Percentiles rank a stretch among this genome's conserved stretches.
These are phyloP conservation scores for Cryptococcus floricola DNA, from an alignment of 1,284 basidiomycete species.

Conservation along the genomic window DNA sequence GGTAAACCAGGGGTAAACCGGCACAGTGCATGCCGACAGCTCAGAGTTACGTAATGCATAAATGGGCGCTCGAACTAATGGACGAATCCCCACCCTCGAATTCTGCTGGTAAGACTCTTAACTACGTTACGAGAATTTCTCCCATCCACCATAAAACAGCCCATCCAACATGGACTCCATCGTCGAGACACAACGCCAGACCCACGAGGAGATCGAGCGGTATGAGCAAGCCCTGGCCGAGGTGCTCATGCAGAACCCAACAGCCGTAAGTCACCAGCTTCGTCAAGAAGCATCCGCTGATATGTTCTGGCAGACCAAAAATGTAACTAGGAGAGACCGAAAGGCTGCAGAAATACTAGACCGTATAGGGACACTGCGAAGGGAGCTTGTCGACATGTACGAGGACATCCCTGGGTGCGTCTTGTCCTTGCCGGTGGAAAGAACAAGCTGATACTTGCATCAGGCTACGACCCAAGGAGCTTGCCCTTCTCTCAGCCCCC, in stretches of 20 bases:
- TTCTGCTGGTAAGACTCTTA: too few species aligned
- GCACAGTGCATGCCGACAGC: too few species aligned
- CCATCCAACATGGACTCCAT: slow-evolving; percentile 71
- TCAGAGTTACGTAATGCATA: too few species aligned
- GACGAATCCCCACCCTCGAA: too few species aligned
- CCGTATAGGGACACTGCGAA: slow-evolving; percentile 68
- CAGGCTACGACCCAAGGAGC: slow-evolving; percentile 50
- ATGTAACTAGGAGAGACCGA: slow-evolving; percentile 72
- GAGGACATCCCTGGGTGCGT: slow-evolving; percentile 62
- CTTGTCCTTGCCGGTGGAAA: background rate
- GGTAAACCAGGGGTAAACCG: too few species aligned
- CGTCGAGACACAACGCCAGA: slow-evolving; percentile 86
- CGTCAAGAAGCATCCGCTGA: background rate
- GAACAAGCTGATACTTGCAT: slow-evolving; percentile 15
- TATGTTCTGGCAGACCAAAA: slow-evolving; percentile 23
- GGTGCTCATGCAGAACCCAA: slow-evolving; percentile 51
- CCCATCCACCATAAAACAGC: background rate
- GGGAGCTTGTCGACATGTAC: slow-evolving; percentile 65
- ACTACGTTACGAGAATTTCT: too few species aligned
- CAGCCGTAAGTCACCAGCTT: slow-evolving; percentile 35
- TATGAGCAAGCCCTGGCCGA: slow-evolving; percentile 61
- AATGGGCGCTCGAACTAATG: too few species aligned
- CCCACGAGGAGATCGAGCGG: slow-evolving; percentile 91
- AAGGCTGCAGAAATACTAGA: slow-evolving; percentile 80
- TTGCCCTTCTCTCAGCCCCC: slow-evolving; percentile 50